Percentiles rank a stretch among this genome's conserved stretches.
Conservation (phyloP, 495 filamentous ascomycete species). For the Xylaria grammica region DNA sequence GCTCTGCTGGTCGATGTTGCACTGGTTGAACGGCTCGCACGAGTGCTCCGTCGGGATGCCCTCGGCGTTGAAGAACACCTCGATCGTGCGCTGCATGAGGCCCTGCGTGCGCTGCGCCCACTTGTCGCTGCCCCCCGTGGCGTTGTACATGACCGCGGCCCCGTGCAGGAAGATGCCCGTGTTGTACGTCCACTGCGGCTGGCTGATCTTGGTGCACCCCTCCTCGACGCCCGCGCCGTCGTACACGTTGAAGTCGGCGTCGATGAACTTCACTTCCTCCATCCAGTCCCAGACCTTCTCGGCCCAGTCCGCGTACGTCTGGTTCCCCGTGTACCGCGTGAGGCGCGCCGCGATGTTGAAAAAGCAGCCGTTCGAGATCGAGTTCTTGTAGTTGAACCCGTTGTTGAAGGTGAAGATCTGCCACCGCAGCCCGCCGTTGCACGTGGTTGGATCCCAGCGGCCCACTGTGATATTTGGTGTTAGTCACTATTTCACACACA, state of each 20-base stretch:
- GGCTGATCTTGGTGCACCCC: slow-evolving; percentile 64
- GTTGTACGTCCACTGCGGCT: slow-evolving; percentile 78
- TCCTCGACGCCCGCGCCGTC: slow-evolving; percentile 66
- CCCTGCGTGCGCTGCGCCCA: slow-evolving; percentile 66
- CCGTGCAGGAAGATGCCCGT: slow-evolving; percentile 75
- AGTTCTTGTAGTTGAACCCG: slow-evolving; percentile 83
- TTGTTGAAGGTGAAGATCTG: slow-evolving; percentile 82
- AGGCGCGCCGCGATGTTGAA: slow-evolving; percentile 83
- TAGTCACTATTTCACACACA: neutral
- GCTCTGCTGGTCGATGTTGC: slow-evolving; percentile 70
- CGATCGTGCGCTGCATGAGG: slow-evolving; percentile 56
- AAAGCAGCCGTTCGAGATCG: slow-evolving; percentile 77
- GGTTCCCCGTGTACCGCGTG: slow-evolving; percentile 74
- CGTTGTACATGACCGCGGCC: slow-evolving; percentile 78
- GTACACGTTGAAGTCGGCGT: slow-evolving; percentile 62
- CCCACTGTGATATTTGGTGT: slow-evolving; percentile 32
- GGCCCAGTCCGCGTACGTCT: slow-evolving; percentile 78
- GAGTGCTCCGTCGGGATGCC: slow-evolving; percentile 69
- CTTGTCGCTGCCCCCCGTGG: slow-evolving; percentile 37
- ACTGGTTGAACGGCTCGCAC: slow-evolving; percentile 69
- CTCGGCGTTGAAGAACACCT: slow-evolving; percentile 60
- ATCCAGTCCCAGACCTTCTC: slow-evolving; percentile 75
- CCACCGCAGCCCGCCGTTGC: slow-evolving; percentile 82
- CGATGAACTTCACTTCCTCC: slow-evolving; percentile 63
- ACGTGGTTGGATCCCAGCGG: slow-evolving; percentile 72